Conservation (phyloP, 2,329 filamentous ascomycete genomes). For the Venturia effusa region DNA sequence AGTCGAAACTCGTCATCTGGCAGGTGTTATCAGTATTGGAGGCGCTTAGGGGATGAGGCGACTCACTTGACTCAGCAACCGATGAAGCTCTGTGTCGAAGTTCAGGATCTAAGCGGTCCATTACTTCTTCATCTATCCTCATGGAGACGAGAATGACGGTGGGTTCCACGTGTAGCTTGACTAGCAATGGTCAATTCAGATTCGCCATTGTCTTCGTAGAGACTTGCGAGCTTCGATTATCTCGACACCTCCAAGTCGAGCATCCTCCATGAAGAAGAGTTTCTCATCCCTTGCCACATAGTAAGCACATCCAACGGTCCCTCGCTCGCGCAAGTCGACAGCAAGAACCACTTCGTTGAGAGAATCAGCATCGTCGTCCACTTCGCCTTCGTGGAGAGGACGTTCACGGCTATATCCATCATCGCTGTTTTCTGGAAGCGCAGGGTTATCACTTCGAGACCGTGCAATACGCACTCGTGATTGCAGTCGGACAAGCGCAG, state of each 20-base stretch:
- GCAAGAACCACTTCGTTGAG: constrained; percentile 68
- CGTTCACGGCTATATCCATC: not conserved
- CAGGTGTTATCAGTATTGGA: not conserved
- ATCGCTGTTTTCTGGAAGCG: not conserved
- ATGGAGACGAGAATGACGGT: constrained; percentile 49
- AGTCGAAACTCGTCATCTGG: constrained; percentile 39
- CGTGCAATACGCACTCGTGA: not conserved
- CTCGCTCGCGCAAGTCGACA: constrained; percentile 60
- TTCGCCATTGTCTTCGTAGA: not conserved
- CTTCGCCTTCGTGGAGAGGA: not conserved
- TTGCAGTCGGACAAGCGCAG: not conserved
- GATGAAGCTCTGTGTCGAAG: constrained; percentile 23
- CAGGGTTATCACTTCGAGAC: not conserved
- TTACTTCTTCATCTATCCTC: constrained; percentile 40
- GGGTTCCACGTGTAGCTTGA: constrained; percentile 51
- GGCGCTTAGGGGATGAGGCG: not conserved
- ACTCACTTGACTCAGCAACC: constrained; percentile 22
- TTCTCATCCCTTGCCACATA: constrained; percentile 61
- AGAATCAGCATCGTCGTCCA: constrained; percentile 31
- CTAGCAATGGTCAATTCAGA: constrained; percentile 26
- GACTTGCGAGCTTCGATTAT: constrained; percentile 37
- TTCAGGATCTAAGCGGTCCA: constrained; percentile 35
- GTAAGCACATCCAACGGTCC: constrained; percentile 72
- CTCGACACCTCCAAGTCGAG: constrained; percentile 56
- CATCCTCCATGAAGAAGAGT: constrained; percentile 68